phyloP scores from a whole-genome alignment of 176 grass and related monocot genomes.

The Carex littledalei region DNA sequence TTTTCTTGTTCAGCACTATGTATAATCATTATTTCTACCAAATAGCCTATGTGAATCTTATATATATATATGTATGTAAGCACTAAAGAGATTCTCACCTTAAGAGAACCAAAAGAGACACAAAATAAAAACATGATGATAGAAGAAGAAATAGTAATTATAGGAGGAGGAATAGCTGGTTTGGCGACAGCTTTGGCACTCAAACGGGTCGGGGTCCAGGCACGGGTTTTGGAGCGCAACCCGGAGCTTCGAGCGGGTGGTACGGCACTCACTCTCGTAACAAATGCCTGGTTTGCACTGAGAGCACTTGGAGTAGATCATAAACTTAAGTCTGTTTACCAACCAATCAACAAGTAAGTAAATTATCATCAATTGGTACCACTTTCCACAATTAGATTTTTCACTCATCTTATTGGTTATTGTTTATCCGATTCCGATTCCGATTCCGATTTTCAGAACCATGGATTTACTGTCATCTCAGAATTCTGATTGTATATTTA shows the following conservation, averaged over 20 bases:
- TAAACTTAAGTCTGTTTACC: background rate
- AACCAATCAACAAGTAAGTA: too few relatives aligned
- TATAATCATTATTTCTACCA: too few relatives aligned
- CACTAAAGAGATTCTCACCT: too few relatives aligned
- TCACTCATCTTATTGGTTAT: too few relatives aligned
- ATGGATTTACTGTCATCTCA: background rate
- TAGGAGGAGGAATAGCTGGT: constrained; percentile 22
- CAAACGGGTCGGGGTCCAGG: constrained; percentile 1
- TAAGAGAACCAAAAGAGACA: background rate
- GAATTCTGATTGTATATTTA: background rate
- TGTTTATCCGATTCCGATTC: too few relatives aligned
- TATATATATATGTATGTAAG: too few relatives aligned
- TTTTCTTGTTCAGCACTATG: too few relatives aligned
- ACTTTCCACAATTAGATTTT: too few relatives aligned
- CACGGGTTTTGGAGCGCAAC: constrained; percentile 24
- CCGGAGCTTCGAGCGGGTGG: constrained; percentile 15
- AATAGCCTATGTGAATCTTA: too few relatives aligned
- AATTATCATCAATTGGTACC: too few relatives aligned
- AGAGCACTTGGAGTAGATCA: constrained; percentile 28
- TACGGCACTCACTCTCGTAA: constrained; percentile 1
- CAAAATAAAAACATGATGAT: background rate
- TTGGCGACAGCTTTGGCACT: constrained; percentile 28
- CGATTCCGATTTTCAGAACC: too few relatives aligned
- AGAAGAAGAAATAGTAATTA: constrained; percentile 26
- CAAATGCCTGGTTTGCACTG: constrained; percentile 31